Percentiles rank a stretch among this genome's conserved stretches.
Conservation (phyloP, 495 filamentous ascomycete species). For the Terfezia claveryi region DNA sequence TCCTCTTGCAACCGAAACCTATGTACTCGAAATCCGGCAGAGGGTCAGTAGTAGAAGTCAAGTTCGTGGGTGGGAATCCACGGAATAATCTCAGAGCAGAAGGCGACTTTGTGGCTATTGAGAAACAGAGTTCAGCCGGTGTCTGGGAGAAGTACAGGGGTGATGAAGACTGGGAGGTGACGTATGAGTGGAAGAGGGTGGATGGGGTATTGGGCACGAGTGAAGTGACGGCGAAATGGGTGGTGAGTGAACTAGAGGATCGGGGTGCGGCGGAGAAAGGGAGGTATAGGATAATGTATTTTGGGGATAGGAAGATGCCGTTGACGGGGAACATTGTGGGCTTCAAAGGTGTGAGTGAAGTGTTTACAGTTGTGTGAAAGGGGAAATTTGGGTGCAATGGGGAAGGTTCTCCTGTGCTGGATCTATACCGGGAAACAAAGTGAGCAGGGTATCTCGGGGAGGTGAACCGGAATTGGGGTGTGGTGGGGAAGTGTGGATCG, state of each 20-base stretch:
- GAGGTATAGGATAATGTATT: conserved; percentile 63
- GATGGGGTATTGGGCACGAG: conserved; percentile 51
- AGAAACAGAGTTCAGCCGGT: conserved; percentile 29
- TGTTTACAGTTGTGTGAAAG: conserved; percentile 35
- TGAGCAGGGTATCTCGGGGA: too few species aligned
- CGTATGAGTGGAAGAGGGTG: conserved; percentile 62
- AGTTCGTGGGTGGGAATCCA: conserved; percentile 76
- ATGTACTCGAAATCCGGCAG: conserved; percentile 24
- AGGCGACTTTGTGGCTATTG: conserved; percentile 58
- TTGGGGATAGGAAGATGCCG: conserved; percentile 52
- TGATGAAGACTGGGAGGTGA: conserved; percentile 57
- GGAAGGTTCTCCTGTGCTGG: too few species aligned
- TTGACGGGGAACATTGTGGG: conserved; percentile 39
- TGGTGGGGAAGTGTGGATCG: too few species aligned
- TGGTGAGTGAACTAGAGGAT: conserved; percentile 26
- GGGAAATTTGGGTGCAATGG: background rate
- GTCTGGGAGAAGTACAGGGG: conserved; percentile 45
- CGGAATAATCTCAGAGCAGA: conserved; percentile 66
- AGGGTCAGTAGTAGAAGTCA: conserved; percentile 23
- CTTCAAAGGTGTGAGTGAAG: conserved; percentile 55
- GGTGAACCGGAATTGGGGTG: too few species aligned
- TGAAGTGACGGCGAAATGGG: conserved; percentile 57
- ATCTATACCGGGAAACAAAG: too few species aligned
- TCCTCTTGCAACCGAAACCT: conserved; percentile 23
- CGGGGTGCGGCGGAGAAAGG: conserved; percentile 33